phyloP scores from a whole-genome alignment of 2,329 filamentous ascomycete species.

The Endothia cerciana region DNA sequence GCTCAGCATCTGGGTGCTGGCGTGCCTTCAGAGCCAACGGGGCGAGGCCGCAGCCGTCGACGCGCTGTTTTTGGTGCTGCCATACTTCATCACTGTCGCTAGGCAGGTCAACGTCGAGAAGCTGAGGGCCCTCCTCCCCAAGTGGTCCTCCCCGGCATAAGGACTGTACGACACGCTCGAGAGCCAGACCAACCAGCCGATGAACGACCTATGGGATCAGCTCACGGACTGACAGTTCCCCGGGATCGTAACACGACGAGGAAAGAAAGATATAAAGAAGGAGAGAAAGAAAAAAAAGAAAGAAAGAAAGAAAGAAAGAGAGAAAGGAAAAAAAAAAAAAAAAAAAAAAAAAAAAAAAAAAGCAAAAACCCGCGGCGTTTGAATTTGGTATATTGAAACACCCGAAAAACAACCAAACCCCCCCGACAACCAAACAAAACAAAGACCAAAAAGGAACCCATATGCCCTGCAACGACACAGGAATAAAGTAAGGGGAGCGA shows the following conservation, averaged over 20 bases:
- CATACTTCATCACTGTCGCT: neutral
- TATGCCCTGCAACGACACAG: neutral
- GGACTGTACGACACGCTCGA: constrained; percentile 2
- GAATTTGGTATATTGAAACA: no score
- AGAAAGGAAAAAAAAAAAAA: no score
- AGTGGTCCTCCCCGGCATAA: neutral
- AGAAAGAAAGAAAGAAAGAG: no score
- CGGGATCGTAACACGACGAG: neutral
- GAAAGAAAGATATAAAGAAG: neutral
- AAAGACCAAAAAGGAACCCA: no score
- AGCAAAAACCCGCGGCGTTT: no score
- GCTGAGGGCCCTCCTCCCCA: constrained; percentile 12
- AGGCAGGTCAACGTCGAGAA: neutral
- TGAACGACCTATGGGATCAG: neutral
- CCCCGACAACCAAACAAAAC: no score
- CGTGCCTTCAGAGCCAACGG: constrained; percentile 14
- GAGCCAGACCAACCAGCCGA: neutral
- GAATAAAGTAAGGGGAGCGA: neutral
- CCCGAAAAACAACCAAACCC: no score
- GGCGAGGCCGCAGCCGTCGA: constrained; percentile 7
- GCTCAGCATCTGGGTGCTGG: constrained; percentile 19
- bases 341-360: no score
- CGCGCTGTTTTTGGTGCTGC: neutral
- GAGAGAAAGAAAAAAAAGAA: neutral
- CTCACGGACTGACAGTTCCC: neutral